A percentile compares a stretch with the other conserved stretches of the same genome.
phyloP scores from a whole-genome alignment of 768 basidiomycete species.

The Clathrus columnatus region DNA sequence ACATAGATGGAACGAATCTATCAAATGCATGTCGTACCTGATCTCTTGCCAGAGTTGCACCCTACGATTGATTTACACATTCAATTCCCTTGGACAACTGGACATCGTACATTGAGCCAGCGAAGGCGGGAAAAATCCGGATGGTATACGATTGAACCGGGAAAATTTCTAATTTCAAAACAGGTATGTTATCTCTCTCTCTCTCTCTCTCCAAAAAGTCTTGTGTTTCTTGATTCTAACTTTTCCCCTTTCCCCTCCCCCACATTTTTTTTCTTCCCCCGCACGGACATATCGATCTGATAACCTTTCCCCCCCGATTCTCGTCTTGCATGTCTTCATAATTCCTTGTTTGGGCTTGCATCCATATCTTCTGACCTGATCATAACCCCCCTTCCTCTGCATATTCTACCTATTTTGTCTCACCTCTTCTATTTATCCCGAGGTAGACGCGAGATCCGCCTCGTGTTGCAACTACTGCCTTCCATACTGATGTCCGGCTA shows the following conservation, averaged over 20 bases:
- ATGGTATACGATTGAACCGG: conserved; percentile 54
- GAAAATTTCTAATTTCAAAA: conserved; percentile 53
- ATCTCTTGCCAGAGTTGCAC: conserved; percentile 62
- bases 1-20: conserved; percentile 84
- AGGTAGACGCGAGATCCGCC: conserved; percentile 58
- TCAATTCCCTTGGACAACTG: conserved; percentile 35
- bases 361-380: background rate
- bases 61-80: conserved; percentile 72
- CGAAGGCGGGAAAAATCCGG: conserved; percentile 19
- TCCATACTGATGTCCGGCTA: conserved; percentile 68
- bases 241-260: background rate
- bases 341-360: background rate
- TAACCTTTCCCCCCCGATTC: background rate
- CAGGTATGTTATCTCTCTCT: conserved; percentile 40
- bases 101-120: conserved; percentile 19
- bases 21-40: conserved; percentile 88
- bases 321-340: background rate
- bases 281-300: background rate
- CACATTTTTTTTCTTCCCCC: background rate
- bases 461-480: conserved; percentile 61
- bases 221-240: background rate
- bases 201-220: background rate
- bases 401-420: background rate
- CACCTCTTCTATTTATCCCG: background rate
- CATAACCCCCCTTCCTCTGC: background rate